A percentile compares a stretch with the other conserved stretches of the same genome.
These are phyloP conservation scores for Letharia columbiana DNA, from an alignment of 495 filamentous ascomycete species.

Conservation along the genomic window DNA sequence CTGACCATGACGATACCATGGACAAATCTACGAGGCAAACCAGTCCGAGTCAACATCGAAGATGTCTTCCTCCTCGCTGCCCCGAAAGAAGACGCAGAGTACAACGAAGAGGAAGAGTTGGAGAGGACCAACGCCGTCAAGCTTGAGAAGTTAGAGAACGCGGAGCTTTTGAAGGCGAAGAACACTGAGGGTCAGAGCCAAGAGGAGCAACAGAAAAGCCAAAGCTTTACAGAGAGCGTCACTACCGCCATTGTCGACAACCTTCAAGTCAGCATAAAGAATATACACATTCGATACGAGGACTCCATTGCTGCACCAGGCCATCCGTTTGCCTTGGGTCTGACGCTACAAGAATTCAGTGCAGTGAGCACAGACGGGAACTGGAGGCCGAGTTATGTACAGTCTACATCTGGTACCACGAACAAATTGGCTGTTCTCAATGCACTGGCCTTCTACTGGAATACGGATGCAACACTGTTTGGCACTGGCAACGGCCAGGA, in stretches of 20 bases:
- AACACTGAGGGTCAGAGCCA: conserved; percentile 86
- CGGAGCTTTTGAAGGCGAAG: conserved; percentile 83
- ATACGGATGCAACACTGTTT: conserved; percentile 79
- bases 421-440: conserved; percentile 87
- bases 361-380: conserved; percentile 89
- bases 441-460: conserved; percentile 91
- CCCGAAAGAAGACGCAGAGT: conserved; percentile 87
- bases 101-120: conserved; percentile 86
- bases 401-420: conserved; percentile 68
- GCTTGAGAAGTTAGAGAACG: conserved; percentile 95
- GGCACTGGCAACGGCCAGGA: conserved; percentile 59
- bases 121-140: conserved; percentile 74
- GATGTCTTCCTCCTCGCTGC: conserved; percentile 93
- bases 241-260: conserved; percentile 97
- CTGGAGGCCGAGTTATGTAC: conserved; percentile 92
- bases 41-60: conserved; percentile 88
- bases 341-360: conserved; percentile 91
- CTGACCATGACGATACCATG: conserved; percentile 89
- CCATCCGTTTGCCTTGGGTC: conserved; percentile 85
- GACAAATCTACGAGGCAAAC: conserved; percentile 90
- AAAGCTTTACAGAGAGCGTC: conserved; percentile 91
- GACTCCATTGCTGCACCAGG: conserved; percentile 92
- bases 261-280: conserved; percentile 92
- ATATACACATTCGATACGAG: conserved; percentile 95
- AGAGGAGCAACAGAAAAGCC: conserved; percentile 90